Conservation (phyloP, 1,284 basidiomycete species). For the Chalciporus sp. region DNA sequence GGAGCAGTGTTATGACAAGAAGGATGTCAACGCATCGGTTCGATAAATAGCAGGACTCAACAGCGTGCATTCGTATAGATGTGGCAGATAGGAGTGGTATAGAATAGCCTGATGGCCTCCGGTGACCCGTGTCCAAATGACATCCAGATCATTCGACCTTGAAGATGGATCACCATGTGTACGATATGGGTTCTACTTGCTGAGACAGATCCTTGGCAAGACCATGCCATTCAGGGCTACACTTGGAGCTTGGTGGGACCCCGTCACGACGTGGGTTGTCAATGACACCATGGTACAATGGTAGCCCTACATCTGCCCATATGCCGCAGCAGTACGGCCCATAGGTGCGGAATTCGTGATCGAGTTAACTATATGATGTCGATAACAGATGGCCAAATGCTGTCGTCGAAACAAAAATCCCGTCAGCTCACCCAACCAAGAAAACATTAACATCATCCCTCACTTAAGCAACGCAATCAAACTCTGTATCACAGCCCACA, state of each 20-base stretch:
- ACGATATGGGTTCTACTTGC: too few relatives aligned
- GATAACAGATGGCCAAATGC: slow-evolving; percentile 59
- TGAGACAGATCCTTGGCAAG: too few relatives aligned
- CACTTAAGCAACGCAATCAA: slow-evolving; percentile 70
- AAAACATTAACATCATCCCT: slow-evolving; percentile 16
- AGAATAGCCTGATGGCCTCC: neutral
- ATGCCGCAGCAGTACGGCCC: neutral
- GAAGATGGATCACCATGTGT: too few relatives aligned
- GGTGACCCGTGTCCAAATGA: too few relatives aligned
- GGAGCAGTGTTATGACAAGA: neutral
- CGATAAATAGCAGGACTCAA: too few relatives aligned
- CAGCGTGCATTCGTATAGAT: too few relatives aligned
- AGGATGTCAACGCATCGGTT: neutral
- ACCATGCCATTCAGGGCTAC: too few relatives aligned
- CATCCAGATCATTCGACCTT: too few relatives aligned
- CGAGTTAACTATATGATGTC: slow-evolving; percentile 47
- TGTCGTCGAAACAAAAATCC: slow-evolving; percentile 20
- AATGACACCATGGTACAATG: too few relatives aligned
- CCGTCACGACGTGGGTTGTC: too few relatives aligned
- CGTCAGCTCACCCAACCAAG: neutral
- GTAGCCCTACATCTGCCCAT: neutral
- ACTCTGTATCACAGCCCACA: slow-evolving; percentile 73
- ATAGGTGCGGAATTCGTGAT: too few relatives aligned
- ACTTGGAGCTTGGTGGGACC: too few relatives aligned
- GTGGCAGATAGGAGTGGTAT: neutral